Base-by-base conservation (phyloP, 139 green algal genomes). In the Medakamo hakoo region DNA sequence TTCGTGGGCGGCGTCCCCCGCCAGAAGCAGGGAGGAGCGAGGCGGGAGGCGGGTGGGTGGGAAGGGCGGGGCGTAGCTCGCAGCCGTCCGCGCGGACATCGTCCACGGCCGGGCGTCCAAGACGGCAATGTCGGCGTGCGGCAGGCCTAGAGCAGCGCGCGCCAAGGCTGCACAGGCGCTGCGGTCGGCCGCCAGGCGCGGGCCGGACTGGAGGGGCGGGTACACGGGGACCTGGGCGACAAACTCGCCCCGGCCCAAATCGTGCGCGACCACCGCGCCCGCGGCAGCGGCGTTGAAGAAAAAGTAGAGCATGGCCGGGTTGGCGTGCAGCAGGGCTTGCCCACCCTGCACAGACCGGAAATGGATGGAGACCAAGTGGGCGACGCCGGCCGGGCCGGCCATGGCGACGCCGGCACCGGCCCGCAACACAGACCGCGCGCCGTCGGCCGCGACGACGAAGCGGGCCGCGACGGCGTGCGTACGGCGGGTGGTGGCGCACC, bases 241-340 rank as follows among this genome's bases (percentile, higher is more conserved):
- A 78, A 97, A 96, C 68, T 97, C 92, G 0, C 89, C 92, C 4
- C 62, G 14, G 0, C 32, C 4, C 0, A 98, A 65, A 67, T 89
- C 73, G 71, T 98, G 91, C 18, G 87, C 91, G 55, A 97, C 88
- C 49, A 97, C 49, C 59, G 95, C 89, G 1, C 73, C 77, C 40
- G 97, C 82, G 27, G 84, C 79, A 14, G 77, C 61, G 0, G 65
- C 40, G 48, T 85, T 90, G 81, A 91, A 97, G 3, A 95, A 82
- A 73, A 98, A 98, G 75, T 98, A 98, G 52, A 98, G 79, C 92
- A 98, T 98, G 59, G 73, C 91, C 55, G 69, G 23, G 58, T 29
- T 27, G 32, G 40, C 9, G 62, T 2, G 25, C 30, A 56, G 14
- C 21, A 55, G 23, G 22, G 14, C 24, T 55, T 56, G 22, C 26